A percentile compares a stretch with the other conserved stretches of the same genome.
These are phyloP conservation scores for Diversispora eburnea DNA, from an alignment of 192 early-diverging fungal genomes.

Conservation along the genomic window DNA sequence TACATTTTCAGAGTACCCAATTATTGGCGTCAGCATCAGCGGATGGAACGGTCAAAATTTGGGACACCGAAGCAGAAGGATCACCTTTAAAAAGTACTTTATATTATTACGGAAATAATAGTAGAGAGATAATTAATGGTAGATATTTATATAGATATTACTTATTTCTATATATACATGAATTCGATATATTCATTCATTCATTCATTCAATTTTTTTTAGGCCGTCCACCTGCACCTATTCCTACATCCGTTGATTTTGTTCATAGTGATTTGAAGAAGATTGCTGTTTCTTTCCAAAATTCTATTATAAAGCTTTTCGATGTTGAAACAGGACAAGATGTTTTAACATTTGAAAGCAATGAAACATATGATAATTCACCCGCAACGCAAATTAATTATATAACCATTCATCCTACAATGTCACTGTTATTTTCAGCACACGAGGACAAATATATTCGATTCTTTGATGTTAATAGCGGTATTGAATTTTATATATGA, in stretches of 20 bases:
- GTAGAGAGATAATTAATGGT: constrained; percentile 15
- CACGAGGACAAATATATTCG: constrained; percentile 75
- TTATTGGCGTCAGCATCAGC: constrained; percentile 70
- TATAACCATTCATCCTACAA: constrained; percentile 66
- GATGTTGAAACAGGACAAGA: constrained; percentile 73
- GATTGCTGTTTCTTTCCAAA: constrained; percentile 61
- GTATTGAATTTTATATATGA: constrained; percentile 31
- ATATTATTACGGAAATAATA: constrained; percentile 39
- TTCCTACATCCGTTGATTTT: constrained; percentile 72
- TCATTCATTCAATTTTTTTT: neutral
- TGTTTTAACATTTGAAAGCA: constrained; percentile 51
- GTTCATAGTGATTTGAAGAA: constrained; percentile 53
- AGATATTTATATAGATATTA: neutral
- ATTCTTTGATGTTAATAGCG: constrained; percentile 71
- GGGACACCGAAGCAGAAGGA: constrained; percentile 56
- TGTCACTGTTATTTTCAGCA: constrained; percentile 68
- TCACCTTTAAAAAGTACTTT: constrained; percentile 50
- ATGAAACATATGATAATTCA: constrained; percentile 63
- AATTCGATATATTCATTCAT: neutral
- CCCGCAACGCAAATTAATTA: constrained; percentile 72
- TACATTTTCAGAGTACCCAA: constrained; percentile 43
- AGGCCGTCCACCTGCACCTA: constrained; percentile 32
- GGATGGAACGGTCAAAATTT: constrained; percentile 79
- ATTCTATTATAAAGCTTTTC: constrained; percentile 64
- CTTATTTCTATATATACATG: neutral